phyloP scores from a whole-genome alignment of 1,139 yeast species.

The Lodderomyces orthopsilosis region DNA sequence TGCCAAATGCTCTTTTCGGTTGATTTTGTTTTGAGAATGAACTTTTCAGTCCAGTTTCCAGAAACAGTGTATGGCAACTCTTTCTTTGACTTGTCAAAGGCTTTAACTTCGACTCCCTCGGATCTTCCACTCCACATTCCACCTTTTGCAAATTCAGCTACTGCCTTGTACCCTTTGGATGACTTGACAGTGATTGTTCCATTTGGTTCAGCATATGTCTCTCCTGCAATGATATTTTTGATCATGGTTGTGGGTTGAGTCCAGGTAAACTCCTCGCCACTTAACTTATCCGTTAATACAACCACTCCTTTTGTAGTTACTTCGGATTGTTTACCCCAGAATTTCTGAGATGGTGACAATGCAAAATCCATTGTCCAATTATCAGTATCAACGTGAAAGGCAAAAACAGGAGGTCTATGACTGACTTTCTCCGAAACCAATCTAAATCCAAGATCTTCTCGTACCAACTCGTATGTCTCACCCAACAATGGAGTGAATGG shows the following conservation, averaged over 20 bases:
- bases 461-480: conserved; percentile 79
- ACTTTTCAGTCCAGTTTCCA: conserved; percentile 78
- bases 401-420: conserved; percentile 82
- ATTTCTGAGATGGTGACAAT: conserved; percentile 81
- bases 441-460: conserved; percentile 73
- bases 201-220: conserved; percentile 87
- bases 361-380: conserved; percentile 77
- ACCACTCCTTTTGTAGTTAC: conserved; percentile 70
- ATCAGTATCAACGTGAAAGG: conserved; percentile 68
- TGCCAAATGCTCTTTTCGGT: conserved; percentile 59
- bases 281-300: conserved; percentile 50
- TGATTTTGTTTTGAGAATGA: conserved; percentile 42
- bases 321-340: conserved; percentile 94
- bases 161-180: conserved; percentile 64
- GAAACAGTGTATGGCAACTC: conserved; percentile 42
- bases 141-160: conserved; percentile 65
- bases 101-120: conserved; percentile 66
- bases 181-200: conserved; percentile 67
- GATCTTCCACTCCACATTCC: conserved; percentile 87
- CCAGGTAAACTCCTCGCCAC: conserved; percentile 79
- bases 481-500: conserved; percentile 92
- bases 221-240: conserved; percentile 90
- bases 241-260: conserved; percentile 76
- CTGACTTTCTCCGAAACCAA: conserved; percentile 73
- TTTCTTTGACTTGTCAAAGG: conserved; percentile 40